Conservation (phyloP, 192 early-diverging fungal genomes). For the Phlyctochytrium planicorne region DNA sequence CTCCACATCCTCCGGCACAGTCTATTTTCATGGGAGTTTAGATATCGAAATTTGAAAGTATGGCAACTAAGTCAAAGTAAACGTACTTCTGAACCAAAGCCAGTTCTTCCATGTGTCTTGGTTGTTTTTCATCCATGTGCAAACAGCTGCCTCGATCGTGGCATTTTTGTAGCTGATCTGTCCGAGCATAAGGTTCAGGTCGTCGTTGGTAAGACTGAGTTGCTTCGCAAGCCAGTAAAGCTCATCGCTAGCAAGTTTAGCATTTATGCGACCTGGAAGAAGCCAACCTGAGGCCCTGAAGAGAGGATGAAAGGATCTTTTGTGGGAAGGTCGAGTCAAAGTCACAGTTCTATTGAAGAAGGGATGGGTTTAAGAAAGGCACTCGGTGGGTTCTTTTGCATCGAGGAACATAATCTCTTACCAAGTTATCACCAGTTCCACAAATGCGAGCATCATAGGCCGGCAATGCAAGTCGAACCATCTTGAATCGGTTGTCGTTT, state of each 20-base stretch:
- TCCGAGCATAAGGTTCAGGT: not conserved
- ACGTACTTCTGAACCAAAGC: constrained; percentile 1
- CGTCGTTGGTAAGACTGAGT: not conserved
- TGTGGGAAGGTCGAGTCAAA: not conserved
- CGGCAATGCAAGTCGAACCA: not conserved
- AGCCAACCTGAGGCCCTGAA: not conserved
- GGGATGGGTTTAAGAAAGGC: too few species aligned
- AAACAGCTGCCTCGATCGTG: not conserved
- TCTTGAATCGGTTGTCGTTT: not conserved
- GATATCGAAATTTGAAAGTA: too few species aligned
- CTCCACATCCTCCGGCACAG: not conserved
- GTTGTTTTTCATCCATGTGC: not conserved
- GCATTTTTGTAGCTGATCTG: not conserved
- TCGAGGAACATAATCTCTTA: not conserved
- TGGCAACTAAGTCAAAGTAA: too few species aligned
- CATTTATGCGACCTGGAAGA: not conserved
- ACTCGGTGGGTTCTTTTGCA: too few species aligned
- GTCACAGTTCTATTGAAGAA: not conserved
- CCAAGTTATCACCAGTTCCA: not conserved
- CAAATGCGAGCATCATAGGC: not conserved
- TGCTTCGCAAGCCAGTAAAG: not conserved
- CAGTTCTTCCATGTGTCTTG: not conserved
- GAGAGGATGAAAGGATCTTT: not conserved
- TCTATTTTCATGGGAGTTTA: too few species aligned
- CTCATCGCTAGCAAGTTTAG: not conserved